Base-by-base conservation (phyloP, 306 rosid genomes). In the Lagenaria siceraria region DNA sequence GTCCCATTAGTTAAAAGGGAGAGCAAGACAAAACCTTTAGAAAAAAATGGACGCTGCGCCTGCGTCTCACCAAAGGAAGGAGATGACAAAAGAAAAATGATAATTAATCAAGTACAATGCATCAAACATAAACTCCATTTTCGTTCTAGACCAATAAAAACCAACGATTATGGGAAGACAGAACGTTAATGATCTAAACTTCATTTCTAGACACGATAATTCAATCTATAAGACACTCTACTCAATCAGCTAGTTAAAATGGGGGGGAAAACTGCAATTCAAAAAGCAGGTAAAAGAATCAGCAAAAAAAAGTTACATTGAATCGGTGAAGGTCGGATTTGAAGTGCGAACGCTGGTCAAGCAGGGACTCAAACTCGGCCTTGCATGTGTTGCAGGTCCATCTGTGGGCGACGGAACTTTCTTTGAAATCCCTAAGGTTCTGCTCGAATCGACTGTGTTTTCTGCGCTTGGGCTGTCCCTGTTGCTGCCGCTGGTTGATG, bases 301-400 rank as follows among this genome's bases (percentile, higher is more conserved):
- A 13, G 58, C 33, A 22, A 64, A 66, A 3, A 54, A 27, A 69
- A 24, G 33, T 87, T 83, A 92, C 98, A 77, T 94, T 94, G 90
- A 94, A 92, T n/a, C 98, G 92, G 83, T 94, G 98, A 62, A 94
- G 83, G 46, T 94, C 98, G 74, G 97, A 90, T 78, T 94, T 92
- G 89, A 94, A 94, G 82, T 94, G 98, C 53, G 86, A 86, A n/a
- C 98, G 98, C 83, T 94, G 98, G 77, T 92, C 96, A 33, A 82
- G 85, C 63, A 94, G 93, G 58, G 98, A 94, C 59, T 94, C 95
- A 84, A 94, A 94, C 76, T 92, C 93, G 46, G 85, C 85, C 85
- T 90, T 86, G 83, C 98, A 94, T 60, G 85, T 94, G 74, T 94
- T 87, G 91, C 98, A 94, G 77, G 98, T 90, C 87, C 65, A 83